Evolutionary conservation across 306 rosid species (phyloP).

Genomic region (Carpinus viminea): DNA sequence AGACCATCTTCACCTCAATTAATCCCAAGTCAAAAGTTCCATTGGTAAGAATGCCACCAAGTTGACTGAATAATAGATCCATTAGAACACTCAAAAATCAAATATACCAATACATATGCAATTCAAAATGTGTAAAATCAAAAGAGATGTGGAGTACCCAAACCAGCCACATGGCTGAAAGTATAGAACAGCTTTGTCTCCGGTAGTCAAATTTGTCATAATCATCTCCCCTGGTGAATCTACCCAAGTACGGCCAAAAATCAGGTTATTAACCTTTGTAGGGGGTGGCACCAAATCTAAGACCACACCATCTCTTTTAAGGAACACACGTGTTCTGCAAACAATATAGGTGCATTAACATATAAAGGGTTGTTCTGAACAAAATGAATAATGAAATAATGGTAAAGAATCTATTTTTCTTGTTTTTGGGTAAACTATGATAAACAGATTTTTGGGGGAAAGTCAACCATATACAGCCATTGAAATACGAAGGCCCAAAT

Average conservation of each 20-base stretch:
- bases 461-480: background rate
- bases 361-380: background rate
- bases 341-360: conserved; percentile 4
- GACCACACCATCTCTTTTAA: conserved; percentile 74
- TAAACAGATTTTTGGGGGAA: background rate
- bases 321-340: conserved; percentile 79
- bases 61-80: background rate
- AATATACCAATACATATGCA: background rate
- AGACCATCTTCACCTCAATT: background rate
- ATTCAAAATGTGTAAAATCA: conserved; percentile 15
- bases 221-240: conserved; percentile 96
- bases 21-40: background rate
- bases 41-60: conserved; percentile 2
- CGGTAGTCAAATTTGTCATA: conserved; percentile 79
- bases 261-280: conserved; percentile 88
- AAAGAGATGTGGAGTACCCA: conserved; percentile 47
- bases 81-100: conserved; percentile 3
- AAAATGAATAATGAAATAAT: background rate
- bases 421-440: background rate
- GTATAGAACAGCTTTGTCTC: conserved; percentile 82
- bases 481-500: background rate
- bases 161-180: conserved; percentile 99
- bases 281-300: conserved; percentile 93
- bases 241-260: conserved; percentile 93
- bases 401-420: background rate